These are phyloP conservation scores for Euphrasia arctica DNA, from an alignment of 305 asterid genomes.

Conservation along the genomic window DNA sequence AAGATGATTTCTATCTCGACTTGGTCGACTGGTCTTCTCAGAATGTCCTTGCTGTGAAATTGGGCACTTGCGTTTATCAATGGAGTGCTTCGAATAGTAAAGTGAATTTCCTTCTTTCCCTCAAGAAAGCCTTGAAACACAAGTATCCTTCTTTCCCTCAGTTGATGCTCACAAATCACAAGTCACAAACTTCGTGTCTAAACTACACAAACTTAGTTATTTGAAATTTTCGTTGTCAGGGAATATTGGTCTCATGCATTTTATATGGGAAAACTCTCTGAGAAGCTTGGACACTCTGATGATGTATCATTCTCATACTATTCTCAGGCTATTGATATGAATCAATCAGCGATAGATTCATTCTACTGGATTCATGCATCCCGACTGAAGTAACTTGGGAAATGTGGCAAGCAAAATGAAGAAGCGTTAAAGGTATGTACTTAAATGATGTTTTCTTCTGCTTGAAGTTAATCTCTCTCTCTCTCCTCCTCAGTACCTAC, in stretches of 20 bases:
- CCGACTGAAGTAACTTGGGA: constrained; percentile 83
- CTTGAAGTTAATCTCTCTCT: neutral
- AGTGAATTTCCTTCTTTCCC: constrained; percentile 40
- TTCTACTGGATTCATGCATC: constrained; percentile 99
- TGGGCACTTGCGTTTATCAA: constrained; percentile 46
- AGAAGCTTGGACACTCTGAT: constrained; percentile 82
- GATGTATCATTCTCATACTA: constrained; percentile 69
- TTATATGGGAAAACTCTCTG: constrained; percentile 91
- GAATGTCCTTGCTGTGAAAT: too few relatives aligned
- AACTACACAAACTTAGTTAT: constrained; percentile 25
- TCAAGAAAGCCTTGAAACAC: constrained; percentile 83
- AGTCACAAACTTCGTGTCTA: constrained; percentile 25
- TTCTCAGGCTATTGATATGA: constrained; percentile 81
- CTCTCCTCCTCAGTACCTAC: constrained; percentile 4
- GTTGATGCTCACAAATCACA: constrained; percentile 23
- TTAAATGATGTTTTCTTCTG: constrained; percentile 14
- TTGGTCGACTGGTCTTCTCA: too few relatives aligned
- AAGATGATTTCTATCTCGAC: constrained; percentile 18
- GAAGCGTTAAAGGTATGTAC: constrained; percentile 68
- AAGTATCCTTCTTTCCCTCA: constrained; percentile 51
- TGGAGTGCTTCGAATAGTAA: constrained; percentile 96
- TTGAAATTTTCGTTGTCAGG: constrained; percentile 48
- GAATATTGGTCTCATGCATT: constrained; percentile 98
- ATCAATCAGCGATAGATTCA: constrained; percentile 95
- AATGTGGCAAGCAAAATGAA: constrained; percentile 64